phyloP scores from a whole-genome alignment of 495 filamentous ascomycete genomes.

The Beverwykella pulmonaria region DNA sequence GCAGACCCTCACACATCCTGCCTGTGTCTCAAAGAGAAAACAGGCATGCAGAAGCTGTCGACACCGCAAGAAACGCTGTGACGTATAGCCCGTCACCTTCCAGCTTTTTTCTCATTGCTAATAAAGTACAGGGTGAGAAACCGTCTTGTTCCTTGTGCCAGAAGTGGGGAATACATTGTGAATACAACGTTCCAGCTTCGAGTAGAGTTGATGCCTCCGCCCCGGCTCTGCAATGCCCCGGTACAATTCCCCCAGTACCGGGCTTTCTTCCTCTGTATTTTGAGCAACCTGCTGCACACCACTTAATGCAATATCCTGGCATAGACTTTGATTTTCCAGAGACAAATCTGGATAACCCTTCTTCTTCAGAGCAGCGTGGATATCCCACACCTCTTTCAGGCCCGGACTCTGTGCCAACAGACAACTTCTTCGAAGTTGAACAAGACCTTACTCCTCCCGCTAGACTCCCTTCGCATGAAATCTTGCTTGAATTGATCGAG shows the following conservation, averaged over 20 bases:
- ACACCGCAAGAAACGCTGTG: slow-evolving; percentile 33
- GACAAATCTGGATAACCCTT: not conserved
- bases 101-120: not conserved
- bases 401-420: not conserved
- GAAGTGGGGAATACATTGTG: slow-evolving; percentile 28
- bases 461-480: slow-evolving; percentile 12
- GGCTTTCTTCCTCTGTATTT: not conserved
- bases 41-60: slow-evolving; percentile 33
- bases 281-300: not conserved
- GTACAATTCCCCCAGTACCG: not conserved
- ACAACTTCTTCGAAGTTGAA: not conserved
- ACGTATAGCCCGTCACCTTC: slow-evolving; percentile 11
- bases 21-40: slow-evolving; percentile 30
- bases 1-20: slow-evolving; percentile 11
- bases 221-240: not conserved
- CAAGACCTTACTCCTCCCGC: not conserved
- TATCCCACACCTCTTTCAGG: slow-evolving; percentile 8
- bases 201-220: not conserved
- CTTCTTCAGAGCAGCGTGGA: not conserved
- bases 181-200: slow-evolving; percentile 8
- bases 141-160: slow-evolving; percentile 24
- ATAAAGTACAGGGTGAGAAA: slow-evolving; percentile 16
- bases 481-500: slow-evolving; percentile 22
- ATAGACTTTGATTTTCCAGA: slow-evolving; percentile 3
- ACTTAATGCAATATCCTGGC: slow-evolving; percentile 10